Evolutionary conservation across 208 protist species (phyloP).

Genomic region (Leishmania lainsoni): DNA sequence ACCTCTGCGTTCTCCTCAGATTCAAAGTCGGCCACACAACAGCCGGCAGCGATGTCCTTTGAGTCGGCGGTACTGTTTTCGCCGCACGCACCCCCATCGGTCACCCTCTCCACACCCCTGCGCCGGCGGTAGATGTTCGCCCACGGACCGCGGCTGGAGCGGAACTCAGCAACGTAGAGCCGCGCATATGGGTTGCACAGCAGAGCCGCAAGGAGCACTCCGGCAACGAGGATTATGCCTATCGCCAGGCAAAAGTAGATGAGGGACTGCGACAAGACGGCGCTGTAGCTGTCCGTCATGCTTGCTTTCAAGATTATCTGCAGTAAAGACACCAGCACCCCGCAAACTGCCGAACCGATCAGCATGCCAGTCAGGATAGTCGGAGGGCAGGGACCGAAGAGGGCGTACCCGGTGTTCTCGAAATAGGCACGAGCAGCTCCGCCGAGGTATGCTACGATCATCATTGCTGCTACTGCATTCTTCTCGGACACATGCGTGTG

Average conservation of each 20-base stretch:
- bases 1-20: slow-evolving; percentile 10
- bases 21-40: slow-evolving; percentile 12
- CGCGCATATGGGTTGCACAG: slow-evolving; percentile 65
- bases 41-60: neutral
- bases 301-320: slow-evolving; percentile 75
- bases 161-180: slow-evolving; percentile 77
- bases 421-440: slow-evolving; percentile 78
- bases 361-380: slow-evolving; percentile 77
- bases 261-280: slow-evolving; percentile 53
- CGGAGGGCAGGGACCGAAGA: slow-evolving; percentile 76
- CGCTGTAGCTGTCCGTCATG: slow-evolving; percentile 58
- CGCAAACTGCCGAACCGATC: slow-evolving; percentile 63
- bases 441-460: slow-evolving; percentile 69
- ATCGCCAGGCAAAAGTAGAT: slow-evolving; percentile 82
- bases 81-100: neutral
- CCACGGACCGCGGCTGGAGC: slow-evolving; percentile 47
- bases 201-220: slow-evolving; percentile 48
- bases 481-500: slow-evolving; percentile 39
- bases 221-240: slow-evolving; percentile 57
- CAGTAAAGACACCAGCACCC: slow-evolving; percentile 65
- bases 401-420: slow-evolving; percentile 89
- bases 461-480: slow-evolving; percentile 65
- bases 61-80: neutral
- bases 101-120: neutral
- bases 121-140: slow-evolving; percentile 54